phyloP scores from a whole-genome alignment of 331 rosid genomes.

The Pyrus hybrid region DNA sequence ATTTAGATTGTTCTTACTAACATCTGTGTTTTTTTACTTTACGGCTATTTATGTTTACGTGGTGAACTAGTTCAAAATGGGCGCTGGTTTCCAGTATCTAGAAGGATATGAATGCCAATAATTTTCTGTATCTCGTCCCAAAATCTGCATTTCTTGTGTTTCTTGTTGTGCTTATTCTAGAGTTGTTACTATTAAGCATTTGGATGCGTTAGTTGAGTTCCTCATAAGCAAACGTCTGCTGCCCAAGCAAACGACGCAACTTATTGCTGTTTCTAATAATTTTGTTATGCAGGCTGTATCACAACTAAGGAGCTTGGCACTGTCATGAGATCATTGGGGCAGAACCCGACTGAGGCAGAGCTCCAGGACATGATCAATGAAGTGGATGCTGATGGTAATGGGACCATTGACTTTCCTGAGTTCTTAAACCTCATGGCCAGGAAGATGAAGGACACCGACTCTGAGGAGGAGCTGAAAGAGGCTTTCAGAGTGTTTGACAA shows the following conservation, averaged over 20 bases:
- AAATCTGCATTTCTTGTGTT: not conserved
- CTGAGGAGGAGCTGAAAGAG: constrained; percentile 39
- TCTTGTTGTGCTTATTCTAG: not conserved
- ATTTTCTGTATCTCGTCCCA: not conserved
- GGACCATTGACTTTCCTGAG: constrained; percentile 36
- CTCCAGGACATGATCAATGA: constrained; percentile 35
- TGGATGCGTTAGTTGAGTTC: not conserved
- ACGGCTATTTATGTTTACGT: not conserved
- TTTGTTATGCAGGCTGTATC: constrained; percentile 11
- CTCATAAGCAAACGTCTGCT: not conserved
- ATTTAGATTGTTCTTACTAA: not conserved
- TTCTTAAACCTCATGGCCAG: constrained; percentile 39
- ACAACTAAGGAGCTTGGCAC: constrained; percentile 23
- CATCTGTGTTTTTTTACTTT: not conserved
- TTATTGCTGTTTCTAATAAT: not conserved
- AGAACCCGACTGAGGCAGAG: constrained; percentile 35
- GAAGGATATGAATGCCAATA: not conserved
- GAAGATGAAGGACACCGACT: constrained; percentile 39
- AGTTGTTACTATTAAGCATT: not conserved
- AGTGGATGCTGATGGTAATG: constrained; percentile 41
- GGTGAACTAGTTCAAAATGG: not conserved
- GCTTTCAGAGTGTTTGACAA: constrained; percentile 40
- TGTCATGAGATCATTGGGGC: constrained; percentile 37
- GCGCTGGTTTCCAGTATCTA: not conserved
- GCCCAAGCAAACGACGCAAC: not conserved